A percentile compares a stretch with the other conserved stretches of the same genome.
Conservation (phyloP, 805 yeast species). For the Sugiyamaella americana region DNA sequence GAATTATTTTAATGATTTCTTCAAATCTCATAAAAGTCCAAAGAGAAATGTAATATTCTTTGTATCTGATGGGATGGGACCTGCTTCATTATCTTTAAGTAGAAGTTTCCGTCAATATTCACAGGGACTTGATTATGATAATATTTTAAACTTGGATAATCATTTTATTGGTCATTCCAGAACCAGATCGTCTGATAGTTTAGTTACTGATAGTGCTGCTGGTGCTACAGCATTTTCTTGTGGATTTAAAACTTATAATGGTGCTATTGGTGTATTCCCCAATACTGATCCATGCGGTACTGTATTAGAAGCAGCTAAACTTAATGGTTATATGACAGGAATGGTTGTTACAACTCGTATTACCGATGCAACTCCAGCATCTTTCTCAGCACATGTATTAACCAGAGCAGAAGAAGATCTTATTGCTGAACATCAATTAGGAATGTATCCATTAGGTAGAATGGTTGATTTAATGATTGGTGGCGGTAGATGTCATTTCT, state of each 20-base stretch:
- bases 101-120: conserved; percentile 65
- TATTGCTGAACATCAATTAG: conserved; percentile 84
- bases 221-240: conserved; percentile 95
- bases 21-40: conserved; percentile 5
- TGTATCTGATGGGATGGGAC: conserved; percentile 96
- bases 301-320: conserved; percentile 77
- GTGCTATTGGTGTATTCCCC: conserved; percentile 83
- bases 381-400: conserved; percentile 75
- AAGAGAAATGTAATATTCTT: conserved; percentile 78
- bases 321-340: conserved; percentile 77
- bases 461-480: conserved; percentile 81
- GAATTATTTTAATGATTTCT: background rate
- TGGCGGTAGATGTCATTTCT: conserved; percentile 84
- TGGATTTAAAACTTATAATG: conserved; percentile 76
- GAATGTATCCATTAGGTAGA: conserved; percentile 71
- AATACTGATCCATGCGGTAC: conserved; percentile 76
- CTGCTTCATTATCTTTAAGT: conserved; percentile 75
- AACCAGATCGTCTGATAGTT: conserved; percentile 69
- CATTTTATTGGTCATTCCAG: conserved; percentile 77
- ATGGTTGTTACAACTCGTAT: conserved; percentile 87
- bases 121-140: conserved; percentile 48
- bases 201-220: conserved; percentile 93
- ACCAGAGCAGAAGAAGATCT: conserved; percentile 71
- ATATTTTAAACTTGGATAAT: conserved; percentile 56
- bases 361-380: conserved; percentile 94